phyloP scores from a whole-genome alignment of 2,329 filamentous ascomycete genomes.

The Penicillium frequentans region DNA sequence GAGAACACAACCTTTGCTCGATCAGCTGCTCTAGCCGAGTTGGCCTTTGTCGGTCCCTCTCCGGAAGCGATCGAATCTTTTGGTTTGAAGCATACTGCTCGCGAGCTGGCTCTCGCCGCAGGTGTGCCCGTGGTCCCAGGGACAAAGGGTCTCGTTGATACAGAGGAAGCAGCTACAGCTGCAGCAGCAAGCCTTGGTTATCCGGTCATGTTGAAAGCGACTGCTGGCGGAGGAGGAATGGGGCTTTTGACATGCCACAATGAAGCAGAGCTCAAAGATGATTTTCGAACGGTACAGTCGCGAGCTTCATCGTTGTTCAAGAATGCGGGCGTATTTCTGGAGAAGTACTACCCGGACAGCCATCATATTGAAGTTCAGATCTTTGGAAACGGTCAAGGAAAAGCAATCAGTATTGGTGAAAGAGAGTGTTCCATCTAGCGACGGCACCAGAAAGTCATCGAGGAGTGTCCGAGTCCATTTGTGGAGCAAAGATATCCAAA shows the following conservation, averaged over 20 bases:
- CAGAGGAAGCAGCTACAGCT: neutral
- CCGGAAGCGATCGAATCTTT: neutral
- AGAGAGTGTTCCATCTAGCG: conserved; percentile 85
- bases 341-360: conserved; percentile 76
- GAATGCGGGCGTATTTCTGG: conserved; percentile 79
- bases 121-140: neutral
- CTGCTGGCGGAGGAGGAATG: neutral
- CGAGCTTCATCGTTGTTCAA: conserved; percentile 64
- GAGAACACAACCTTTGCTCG: neutral
- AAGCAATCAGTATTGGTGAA: conserved; percentile 81
- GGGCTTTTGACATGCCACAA: neutral
- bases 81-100: neutral
- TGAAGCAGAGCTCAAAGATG: neutral
- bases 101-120: neutral
- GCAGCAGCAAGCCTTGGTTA: neutral
- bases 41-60: neutral
- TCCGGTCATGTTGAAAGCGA: neutral
- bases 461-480: conserved; percentile 81
- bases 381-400: conserved; percentile 78
- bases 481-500: conserved; percentile 49
- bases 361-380: conserved; percentile 89
- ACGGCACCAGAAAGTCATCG: conserved; percentile 85
- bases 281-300: neutral
- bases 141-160: neutral
- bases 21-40: neutral